These are phyloP conservation scores for Colletotrichum australisinense DNA, from an alignment of 2,329 filamentous ascomycete species.

Conservation along the genomic window DNA sequence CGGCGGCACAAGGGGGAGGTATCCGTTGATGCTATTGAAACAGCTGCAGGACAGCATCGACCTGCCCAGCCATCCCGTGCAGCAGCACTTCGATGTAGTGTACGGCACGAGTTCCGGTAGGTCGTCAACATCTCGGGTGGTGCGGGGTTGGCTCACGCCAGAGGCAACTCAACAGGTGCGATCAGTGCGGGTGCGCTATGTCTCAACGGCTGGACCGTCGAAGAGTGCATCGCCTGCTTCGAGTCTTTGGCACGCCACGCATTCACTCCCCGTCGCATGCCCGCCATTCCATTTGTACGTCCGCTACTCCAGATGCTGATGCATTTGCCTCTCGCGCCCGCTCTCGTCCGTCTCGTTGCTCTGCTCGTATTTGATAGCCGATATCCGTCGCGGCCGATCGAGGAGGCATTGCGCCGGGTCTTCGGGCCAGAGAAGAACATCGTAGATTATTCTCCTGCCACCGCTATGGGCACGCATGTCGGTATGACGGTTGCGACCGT, in stretches of 20 bases:
- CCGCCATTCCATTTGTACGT: background rate
- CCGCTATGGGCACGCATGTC: background rate
- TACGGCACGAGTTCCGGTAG: conserved; percentile 8
- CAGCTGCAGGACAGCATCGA: conserved; percentile 40
- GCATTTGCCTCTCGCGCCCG: conserved; percentile 2
- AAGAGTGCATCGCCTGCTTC: conserved; percentile 17
- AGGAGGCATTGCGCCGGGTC: background rate
- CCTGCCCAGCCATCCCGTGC: background rate
- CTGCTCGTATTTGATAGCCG: background rate
- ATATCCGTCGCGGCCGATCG: conserved; percentile 6
- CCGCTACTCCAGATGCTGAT: background rate
- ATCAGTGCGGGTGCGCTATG: conserved; percentile 4
- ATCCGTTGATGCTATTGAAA: conserved; percentile 42
- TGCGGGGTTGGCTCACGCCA: no score
- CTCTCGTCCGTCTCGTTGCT: background rate
- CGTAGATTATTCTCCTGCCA: background rate
- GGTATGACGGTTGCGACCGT: conserved; percentile 18
- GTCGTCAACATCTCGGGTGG: background rate
- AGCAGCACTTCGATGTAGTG: conserved; percentile 10
- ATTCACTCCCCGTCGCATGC: background rate
- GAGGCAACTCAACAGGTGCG: background rate
- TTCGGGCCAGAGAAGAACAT: conserved; percentile 3
- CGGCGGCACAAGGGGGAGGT: conserved; percentile 45
- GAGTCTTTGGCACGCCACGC: background rate
- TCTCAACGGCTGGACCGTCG: conserved; percentile 11